Evolutionary conservation across 805 yeast genomes (phyloP).

Genomic region (Kuraishia molischiana): DNA sequence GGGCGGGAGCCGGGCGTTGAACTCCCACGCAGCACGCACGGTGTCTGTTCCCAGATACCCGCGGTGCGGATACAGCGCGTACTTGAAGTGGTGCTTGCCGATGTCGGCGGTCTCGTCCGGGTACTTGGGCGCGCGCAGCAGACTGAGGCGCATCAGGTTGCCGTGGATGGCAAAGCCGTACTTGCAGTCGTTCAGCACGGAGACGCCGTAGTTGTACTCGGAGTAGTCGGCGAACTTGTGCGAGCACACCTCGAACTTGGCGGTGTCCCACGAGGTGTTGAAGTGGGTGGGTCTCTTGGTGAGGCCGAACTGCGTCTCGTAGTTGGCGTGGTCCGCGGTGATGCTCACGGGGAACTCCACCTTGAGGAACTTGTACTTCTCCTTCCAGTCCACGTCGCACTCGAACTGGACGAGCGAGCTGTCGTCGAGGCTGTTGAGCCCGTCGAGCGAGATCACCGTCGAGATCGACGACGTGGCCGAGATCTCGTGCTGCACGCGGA

Average conservation of each 20-base stretch:
- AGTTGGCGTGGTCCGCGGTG: slow-evolving; percentile 66
- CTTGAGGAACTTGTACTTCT: slow-evolving; percentile 78
- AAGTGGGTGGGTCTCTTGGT: slow-evolving; percentile 90
- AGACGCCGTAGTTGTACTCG: slow-evolving; percentile 79
- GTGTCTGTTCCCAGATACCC: slow-evolving; percentile 58
- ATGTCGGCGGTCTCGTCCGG: slow-evolving; percentile 95
- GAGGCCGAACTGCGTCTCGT: slow-evolving; percentile 90
- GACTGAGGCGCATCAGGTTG: slow-evolving; percentile 76
- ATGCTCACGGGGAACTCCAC: slow-evolving; percentile 92
- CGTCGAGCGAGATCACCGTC: slow-evolving; percentile 63
- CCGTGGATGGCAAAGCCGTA: slow-evolving; percentile 94
- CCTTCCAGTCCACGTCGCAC: slow-evolving; percentile 76
- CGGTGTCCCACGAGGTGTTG: slow-evolving; percentile 94
- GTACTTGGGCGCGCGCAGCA: slow-evolving; percentile 84
- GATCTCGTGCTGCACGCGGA: slow-evolving; percentile 53
- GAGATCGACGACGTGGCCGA: slow-evolving; percentile 48
- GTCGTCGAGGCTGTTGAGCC: slow-evolving; percentile 26
- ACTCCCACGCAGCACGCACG: slow-evolving; percentile 68
- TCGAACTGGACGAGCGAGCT: slow-evolving; percentile 39
- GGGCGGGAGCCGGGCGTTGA: slow-evolving; percentile 43
- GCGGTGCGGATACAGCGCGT: slow-evolving; percentile 75
- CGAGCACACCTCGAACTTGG: slow-evolving; percentile 91
- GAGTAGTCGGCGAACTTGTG: slow-evolving; percentile 92
- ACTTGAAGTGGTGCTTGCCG: slow-evolving; percentile 77
- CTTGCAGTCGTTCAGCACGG: slow-evolving; percentile 74